Base-by-base conservation (phyloP, 352 stramenopile genomes). In the Saprolegnia diclina region DNA sequence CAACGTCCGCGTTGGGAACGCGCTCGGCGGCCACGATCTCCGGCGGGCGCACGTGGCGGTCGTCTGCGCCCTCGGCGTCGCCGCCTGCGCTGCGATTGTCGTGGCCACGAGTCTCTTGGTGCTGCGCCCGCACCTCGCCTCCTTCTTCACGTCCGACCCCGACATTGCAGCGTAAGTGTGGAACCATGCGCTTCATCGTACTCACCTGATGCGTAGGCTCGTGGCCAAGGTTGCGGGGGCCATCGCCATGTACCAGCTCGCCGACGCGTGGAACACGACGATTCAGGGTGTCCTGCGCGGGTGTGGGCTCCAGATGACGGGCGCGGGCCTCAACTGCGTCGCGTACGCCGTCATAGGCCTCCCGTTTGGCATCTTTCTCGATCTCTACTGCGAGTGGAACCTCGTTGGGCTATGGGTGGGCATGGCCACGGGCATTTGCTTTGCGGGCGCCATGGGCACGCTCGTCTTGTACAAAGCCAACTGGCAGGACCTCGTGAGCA, bases 371-470 rank as follows among this genome's bases (percentile, higher is more conserved):
- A 71, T 92, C 40, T 67, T 86, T 29, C 73, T 96, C 7, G 87
- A 81, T 5, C 84, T 94, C 64, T 61, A 79, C 52, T 71, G 85
- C 35, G 67, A 78, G 16, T 74, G 90, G 73, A 79, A 79, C 0
- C 72, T 94, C 29, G 69, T 87, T 18, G 89, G 89, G 3, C 77
- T 96, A 22, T 96, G 89, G 89, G 74, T 90, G 11, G 88, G 87
- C 0, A 77, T 96, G 54, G 85, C 80, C 29, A 46, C 73, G 5
- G 82, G 79, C 21, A 74, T 93, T 11, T 67, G 55, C 21, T 21
- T 74, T 13, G 77, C 78, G 38, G 64, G 74, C 14, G 64, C 67
- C n/a, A 73, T 63, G 6, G 62, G 70, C 42, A 32, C 9, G 6
- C 50, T 52, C 7, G 13, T 65, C 11, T 24, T 65, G 13, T 52